phyloP scores from a whole-genome alignment of 306 rosid species.

The Quercus dentata region DNA sequence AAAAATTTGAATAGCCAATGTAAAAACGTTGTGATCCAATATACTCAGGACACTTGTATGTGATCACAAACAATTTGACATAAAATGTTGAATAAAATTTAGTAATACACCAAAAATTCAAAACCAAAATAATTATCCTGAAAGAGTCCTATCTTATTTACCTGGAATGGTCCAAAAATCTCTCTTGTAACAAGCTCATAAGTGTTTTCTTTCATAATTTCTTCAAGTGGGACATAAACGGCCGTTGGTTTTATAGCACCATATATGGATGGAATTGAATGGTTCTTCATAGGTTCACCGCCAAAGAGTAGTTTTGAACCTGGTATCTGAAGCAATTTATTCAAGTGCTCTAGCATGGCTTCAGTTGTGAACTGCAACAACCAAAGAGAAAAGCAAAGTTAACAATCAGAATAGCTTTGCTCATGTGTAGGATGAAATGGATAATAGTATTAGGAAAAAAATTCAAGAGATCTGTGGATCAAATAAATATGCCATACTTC shows the following conservation, averaged over 20 bases:
- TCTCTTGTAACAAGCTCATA: conserved; percentile 86
- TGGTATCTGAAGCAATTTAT: conserved; percentile 72
- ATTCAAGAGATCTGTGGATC: neutral
- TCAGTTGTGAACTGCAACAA: conserved; percentile 65
- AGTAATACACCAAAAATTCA: no score
- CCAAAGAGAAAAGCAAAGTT: conserved; percentile 12
- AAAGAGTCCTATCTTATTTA: conserved; percentile 20
- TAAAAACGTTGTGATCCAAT: neutral
- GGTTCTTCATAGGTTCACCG: conserved; percentile 69
- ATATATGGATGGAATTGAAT: conserved; percentile 73
- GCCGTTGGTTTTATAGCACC: conserved; percentile 93
- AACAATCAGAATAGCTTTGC: conserved; percentile 2
- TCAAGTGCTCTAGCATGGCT: conserved; percentile 71
- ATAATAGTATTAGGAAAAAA: neutral
- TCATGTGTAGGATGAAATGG: neutral
- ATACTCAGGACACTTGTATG: neutral
- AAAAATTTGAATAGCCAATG: neutral
- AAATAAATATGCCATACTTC: neutral
- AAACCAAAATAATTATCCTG: neutral
- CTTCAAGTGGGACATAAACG: conserved; percentile 80
- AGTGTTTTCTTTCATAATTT: conserved; percentile 66
- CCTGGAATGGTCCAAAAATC: conserved; percentile 96
- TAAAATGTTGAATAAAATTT: neutral
- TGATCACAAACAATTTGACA: neutral
- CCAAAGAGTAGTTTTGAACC: conserved; percentile 93